A percentile compares a stretch with the other conserved stretches of the same genome.
Conservation (phyloP, 2,329 filamentous ascomycete species). For the Trichoderma guizhouense region DNA sequence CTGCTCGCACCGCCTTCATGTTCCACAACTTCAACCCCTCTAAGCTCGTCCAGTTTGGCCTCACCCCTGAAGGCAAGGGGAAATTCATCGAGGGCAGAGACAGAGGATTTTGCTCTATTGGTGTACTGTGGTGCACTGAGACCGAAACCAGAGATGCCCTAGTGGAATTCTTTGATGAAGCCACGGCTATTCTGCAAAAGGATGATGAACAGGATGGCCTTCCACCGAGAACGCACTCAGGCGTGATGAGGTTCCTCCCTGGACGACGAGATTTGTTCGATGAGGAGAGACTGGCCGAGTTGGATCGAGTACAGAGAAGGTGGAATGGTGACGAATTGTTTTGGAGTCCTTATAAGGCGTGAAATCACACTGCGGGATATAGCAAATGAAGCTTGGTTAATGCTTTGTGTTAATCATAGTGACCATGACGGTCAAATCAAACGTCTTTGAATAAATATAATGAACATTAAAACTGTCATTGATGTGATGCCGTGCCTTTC, state of each 20-base stretch:
- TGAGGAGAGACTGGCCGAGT: conserved; percentile 18
- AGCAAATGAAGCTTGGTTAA: not conserved
- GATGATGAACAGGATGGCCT: conserved; percentile 16
- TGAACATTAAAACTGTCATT: not conserved
- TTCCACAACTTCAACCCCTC: conserved; percentile 22
- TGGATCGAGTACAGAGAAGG: conserved; percentile 22
- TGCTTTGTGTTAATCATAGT: not conserved
- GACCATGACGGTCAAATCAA: not conserved
- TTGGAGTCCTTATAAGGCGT: conserved; percentile 26
- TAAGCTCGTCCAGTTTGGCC: conserved; percentile 13
- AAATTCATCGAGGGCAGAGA: conserved; percentile 26
- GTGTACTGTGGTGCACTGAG: conserved; percentile 18
- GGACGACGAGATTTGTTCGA: conserved; percentile 24
- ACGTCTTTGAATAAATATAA: not conserved
- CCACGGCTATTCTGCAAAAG: conserved; percentile 18
- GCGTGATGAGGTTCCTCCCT: conserved; percentile 24
- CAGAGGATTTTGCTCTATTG: conserved; percentile 19
- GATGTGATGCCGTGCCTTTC: not conserved
- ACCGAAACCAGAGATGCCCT: conserved; percentile 18
- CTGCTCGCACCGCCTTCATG: conserved; percentile 18
- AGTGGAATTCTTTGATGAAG: conserved; percentile 9
- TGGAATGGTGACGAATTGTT: conserved; percentile 29
- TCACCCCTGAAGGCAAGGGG: not conserved
- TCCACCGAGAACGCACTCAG: conserved; percentile 21
- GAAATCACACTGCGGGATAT: not conserved